Percentiles rank a stretch among this genome's conserved stretches.
phyloP scores from a whole-genome alignment of 441 rosid species.

The Corymbia calophylla region DNA sequence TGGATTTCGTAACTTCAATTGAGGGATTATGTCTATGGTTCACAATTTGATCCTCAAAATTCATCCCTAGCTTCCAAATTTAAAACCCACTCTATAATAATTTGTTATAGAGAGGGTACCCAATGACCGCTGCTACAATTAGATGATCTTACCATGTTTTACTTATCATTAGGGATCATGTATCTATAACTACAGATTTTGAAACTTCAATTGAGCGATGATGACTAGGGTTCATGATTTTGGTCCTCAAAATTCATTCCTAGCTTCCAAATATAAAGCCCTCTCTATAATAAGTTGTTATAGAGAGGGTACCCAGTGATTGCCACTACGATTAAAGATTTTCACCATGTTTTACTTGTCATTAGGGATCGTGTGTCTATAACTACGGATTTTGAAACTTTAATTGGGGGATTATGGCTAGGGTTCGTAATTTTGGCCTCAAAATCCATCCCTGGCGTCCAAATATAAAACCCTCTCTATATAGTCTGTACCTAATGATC shows the following conservation, averaged over 20 bases:
- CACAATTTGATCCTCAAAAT: no score
- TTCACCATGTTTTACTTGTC: not conserved
- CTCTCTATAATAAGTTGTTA: not conserved
- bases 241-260: not conserved
- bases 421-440: not conserved
- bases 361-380: not conserved
- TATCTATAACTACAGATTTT: not conserved
- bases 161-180: not conserved
- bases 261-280: not conserved
- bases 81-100: not conserved
- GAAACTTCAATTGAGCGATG: not conserved
- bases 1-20: no score
- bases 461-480: not conserved
- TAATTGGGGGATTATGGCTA: not conserved
- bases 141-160: not conserved
- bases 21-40: no score
- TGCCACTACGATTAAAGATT: not conserved
- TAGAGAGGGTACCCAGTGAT: not conserved
- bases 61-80: no score
- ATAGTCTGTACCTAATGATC: not conserved
- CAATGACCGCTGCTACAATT: not conserved
- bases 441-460: not conserved
- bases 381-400: not conserved
- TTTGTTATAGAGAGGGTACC: not conserved
- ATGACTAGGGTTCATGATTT: not conserved